Conservation (phyloP, 495 filamentous ascomycete species). For the Penicillium goetzii region DNA sequence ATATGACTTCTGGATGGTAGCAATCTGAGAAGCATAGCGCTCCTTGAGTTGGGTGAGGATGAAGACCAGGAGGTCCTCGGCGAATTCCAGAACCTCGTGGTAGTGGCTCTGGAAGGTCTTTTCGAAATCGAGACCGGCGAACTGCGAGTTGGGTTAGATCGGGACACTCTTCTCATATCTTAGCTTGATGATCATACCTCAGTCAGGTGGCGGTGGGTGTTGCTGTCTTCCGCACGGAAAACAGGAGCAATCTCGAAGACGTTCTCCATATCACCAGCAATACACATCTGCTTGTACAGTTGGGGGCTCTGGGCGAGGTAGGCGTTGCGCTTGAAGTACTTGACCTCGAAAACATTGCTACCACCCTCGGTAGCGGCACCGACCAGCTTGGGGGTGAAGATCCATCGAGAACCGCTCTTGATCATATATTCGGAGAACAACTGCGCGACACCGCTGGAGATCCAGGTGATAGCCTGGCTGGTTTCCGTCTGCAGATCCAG, state of each 20-base stretch:
- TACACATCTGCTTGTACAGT: slow-evolving; percentile 95
- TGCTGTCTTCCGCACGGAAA: slow-evolving; percentile 95
- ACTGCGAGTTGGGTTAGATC: slow-evolving; percentile 48
- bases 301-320: slow-evolving; percentile 94
- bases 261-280: slow-evolving; percentile 86
- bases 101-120: slow-evolving; percentile 93
- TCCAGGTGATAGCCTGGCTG: slow-evolving; percentile 81
- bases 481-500: slow-evolving; percentile 88
- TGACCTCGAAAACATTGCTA: slow-evolving; percentile 87
- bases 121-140: slow-evolving; percentile 95
- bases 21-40: slow-evolving; percentile 68
- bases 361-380: slow-evolving; percentile 92
- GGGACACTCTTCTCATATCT: slow-evolving; percentile 44
- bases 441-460: slow-evolving; percentile 80
- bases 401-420: slow-evolving; percentile 77
- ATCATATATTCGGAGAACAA: slow-evolving; percentile 82
- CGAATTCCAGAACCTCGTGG: slow-evolving; percentile 78
- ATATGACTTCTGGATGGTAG: slow-evolving; percentile 64
- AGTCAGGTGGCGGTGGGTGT: slow-evolving; percentile 94
- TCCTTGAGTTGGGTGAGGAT: slow-evolving; percentile 81
- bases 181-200: slow-evolving; percentile 54
- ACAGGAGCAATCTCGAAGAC: slow-evolving; percentile 91
- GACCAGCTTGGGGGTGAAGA: slow-evolving; percentile 87
- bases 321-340: slow-evolving; percentile 85
- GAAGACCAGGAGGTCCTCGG: slow-evolving; percentile 83